Evolutionary conservation across 169 alveolate species (phyloP), one percentile per base, ranked within the genome.

Genomic region (Plasmodium knowlesi): DNA sequence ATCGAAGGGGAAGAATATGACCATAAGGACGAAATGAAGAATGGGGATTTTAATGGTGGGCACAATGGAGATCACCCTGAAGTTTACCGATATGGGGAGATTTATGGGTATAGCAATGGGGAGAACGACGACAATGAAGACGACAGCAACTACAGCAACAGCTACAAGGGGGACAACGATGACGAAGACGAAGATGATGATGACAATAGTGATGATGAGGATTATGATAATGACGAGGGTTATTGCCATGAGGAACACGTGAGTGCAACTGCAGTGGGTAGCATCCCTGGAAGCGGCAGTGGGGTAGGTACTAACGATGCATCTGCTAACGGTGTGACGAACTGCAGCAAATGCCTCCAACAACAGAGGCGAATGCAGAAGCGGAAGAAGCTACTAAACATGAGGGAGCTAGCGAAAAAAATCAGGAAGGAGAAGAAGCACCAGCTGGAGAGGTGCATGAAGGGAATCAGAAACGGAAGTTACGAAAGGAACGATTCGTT

Each of bases 351-450:
- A 84, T 84, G 92, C 32, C 57, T 72, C 37, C 32, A 84, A 19
- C 93, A 85, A 37, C 54, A 76, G 67, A 73, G 70, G 12, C 54
- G 82, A 3, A 10, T 30, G 39, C 9, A n/a, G 71, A 28, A 19
- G 0, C 50, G 70, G 67, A 25, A 50, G 16, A 85, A 74, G 34
- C 30, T 85, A 28, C 70, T 85, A 28, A 85, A 67, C 43, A 76
- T 74, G 78, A 53, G 70, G 25, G 93, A 85, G 70, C 19, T 85
- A 8, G 84, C 93, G 28, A 85, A 53, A 43, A 85, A 85, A 53
- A 74, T 85, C 22, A 19, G 93, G 67, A 85, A 74, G 43, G 93
- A 85, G 70, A 76, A 85, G 79, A 85, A 85, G 67, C 41, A 78
- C 39, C 79, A 85, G 28, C 72, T 50, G 67, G 82, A 74, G 67